phyloP scores from a whole-genome alignment of 257 asterid genomes.

The Gentiana macrophylla region DNA sequence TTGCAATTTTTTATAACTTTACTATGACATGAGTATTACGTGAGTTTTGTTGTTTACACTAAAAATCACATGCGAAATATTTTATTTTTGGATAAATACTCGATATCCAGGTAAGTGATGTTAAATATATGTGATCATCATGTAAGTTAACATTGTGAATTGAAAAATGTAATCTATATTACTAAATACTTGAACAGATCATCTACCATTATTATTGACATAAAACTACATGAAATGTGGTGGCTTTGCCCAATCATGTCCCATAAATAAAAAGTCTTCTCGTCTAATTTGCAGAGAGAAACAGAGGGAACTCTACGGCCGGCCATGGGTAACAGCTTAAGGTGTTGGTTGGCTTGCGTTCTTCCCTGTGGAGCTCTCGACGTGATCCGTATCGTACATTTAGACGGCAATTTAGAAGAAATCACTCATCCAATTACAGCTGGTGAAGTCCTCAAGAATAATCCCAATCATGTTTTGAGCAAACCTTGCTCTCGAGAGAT shows the following conservation, averaged over 20 bases:
- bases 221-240: too few relatives aligned
- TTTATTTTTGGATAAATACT: too few relatives aligned
- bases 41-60: too few relatives aligned
- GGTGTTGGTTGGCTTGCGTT: conserved; percentile 96
- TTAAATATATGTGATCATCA: too few relatives aligned
- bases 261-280: conserved; percentile 10
- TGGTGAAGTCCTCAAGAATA: conserved; percentile 42
- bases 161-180: too few relatives aligned
- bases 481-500: conserved; percentile 52
- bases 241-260: conserved; percentile 3
- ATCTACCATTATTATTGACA: too few relatives aligned
- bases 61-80: too few relatives aligned
- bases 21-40: neutral
- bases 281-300: conserved; percentile 2
- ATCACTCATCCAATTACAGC: conserved; percentile 67
- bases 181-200: too few relatives aligned
- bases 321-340: conserved; percentile 73
- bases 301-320: neutral
- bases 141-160: too few relatives aligned
- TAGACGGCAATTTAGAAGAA: conserved; percentile 73
- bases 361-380: conserved; percentile 98
- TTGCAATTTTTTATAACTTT: neutral
- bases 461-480: conserved; percentile 72
- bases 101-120: too few relatives aligned
- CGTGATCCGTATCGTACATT: conserved; percentile 83